Conservation (phyloP, 148 eudicot species). For the Cornus controversa region DNA sequence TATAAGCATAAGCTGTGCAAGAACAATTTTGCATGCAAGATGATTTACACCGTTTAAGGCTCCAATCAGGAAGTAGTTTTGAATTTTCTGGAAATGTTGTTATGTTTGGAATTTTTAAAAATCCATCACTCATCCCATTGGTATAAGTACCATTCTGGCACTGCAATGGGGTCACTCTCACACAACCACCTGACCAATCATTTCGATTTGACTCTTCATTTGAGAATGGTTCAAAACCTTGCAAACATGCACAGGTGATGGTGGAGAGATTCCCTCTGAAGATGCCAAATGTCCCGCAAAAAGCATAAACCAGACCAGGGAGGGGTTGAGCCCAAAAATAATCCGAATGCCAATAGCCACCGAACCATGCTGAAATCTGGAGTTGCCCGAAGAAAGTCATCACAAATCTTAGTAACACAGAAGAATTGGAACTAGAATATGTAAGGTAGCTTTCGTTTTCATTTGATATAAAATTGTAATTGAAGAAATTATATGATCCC, state of each 20-base stretch:
- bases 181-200: no score
- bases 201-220: neutral
- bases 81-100: no score
- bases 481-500: neutral
- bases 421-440: no score
- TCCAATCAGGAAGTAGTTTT: neutral
- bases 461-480: constrained; percentile 11
- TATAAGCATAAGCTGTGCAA: no score
- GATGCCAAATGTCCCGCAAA: no score
- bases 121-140: no score
- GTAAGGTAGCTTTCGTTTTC: constrained; percentile 15
- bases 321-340: no score
- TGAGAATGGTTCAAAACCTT: constrained; percentile 6
- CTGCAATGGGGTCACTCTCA: constrained; percentile 9
- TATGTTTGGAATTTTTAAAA: no score
- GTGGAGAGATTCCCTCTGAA: neutral
- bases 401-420: no score
- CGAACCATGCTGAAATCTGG: neutral
- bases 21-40: constrained; percentile 18
- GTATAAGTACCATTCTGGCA: no score
- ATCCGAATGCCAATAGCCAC: neutral
- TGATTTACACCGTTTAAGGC: neutral
- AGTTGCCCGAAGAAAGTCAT: constrained; percentile 16
- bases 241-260: constrained; percentile 14
- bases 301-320: no score